These are phyloP conservation scores for Aspergillus sp. DNA, from an alignment of 2,329 filamentous ascomycete species.

Conservation along the genomic window DNA sequence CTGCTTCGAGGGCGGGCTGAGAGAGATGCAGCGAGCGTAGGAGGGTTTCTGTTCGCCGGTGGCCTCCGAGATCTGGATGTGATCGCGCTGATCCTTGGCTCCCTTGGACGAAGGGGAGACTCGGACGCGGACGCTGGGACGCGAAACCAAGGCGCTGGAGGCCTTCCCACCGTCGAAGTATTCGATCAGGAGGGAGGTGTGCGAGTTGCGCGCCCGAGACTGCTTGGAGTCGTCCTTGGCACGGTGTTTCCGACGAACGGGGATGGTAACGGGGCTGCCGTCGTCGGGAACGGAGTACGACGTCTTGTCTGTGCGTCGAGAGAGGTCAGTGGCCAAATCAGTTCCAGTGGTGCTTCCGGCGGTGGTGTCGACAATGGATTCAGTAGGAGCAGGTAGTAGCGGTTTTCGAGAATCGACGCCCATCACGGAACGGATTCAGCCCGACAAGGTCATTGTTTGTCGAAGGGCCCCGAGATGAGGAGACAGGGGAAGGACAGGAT, in stretches of 20 bases:
- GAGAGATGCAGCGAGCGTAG: slow-evolving; percentile 58
- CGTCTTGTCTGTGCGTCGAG: slow-evolving; percentile 41
- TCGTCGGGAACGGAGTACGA: slow-evolving; percentile 44
- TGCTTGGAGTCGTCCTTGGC: slow-evolving; percentile 46
- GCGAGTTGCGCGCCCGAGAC: slow-evolving; percentile 53
- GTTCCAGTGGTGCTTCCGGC: slow-evolving; percentile 35
- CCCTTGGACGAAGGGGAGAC: slow-evolving; percentile 65
- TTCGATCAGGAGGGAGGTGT: slow-evolving; percentile 87
- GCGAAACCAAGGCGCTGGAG: slow-evolving; percentile 49
- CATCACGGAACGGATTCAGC: slow-evolving; percentile 32
- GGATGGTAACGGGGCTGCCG: slow-evolving; percentile 77
- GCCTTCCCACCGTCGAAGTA: slow-evolving; percentile 76
- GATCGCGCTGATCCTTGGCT: slow-evolving; percentile 44
- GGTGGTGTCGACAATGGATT: slow-evolving; percentile 39
- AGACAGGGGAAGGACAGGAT: slow-evolving; percentile 1
- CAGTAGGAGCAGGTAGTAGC: slow-evolving; percentile 41
- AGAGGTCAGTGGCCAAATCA: slow-evolving; percentile 42
- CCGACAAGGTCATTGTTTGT: slow-evolving; percentile 29
- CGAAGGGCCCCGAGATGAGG: slow-evolving; percentile 1
- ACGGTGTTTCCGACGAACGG: slow-evolving; percentile 48
- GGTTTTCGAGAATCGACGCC: slow-evolving; percentile 41
- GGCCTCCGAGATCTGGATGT: slow-evolving; percentile 78
- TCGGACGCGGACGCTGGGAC: slow-evolving; percentile 71
- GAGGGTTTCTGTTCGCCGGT: slow-evolving; percentile 63
- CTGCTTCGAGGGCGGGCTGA: slow-evolving; percentile 37